Base-by-base conservation (phyloP, 2,329 filamentous ascomycete species). In the Diaporthe ilicicola region DNA sequence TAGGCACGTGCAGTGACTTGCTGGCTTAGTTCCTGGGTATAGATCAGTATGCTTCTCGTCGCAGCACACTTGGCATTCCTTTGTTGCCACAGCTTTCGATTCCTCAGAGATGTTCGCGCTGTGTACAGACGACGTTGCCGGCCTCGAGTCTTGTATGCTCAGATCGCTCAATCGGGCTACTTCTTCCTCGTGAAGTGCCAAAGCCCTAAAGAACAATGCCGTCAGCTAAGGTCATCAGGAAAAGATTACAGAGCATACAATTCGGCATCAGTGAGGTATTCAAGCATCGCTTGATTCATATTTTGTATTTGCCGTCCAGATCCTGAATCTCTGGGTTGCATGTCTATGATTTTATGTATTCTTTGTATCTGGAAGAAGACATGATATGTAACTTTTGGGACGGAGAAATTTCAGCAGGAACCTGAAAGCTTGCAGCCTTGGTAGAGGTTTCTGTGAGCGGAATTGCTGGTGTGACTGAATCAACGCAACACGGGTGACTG, bases 41-140 rank as follows among this genome's bases (percentile, higher is more conserved):
- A 67, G 27, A 32, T 67, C 15, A 7, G 34, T 42, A 13, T 70
- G 69, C 42, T 53, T 67, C 22, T 65, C 29, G 9, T 61, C 53
- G 37, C 37, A 46, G 17, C 69, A 70, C 3, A 70, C 13, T 13
- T 46, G 46, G n/a, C 69, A 70, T 10, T 70, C 69, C 46, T 54
- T 70, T 1, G 15, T 17, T 1, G 15, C 0, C 4, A 34, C 34
- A 22, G 13, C 44, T 17, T 34, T n/a, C 8, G n/a, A 27, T 12
- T 42, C 27, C 6, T 15, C n/a, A 9, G 9, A 17, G 7, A 42
- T 13, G 22, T 27, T 17, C 24, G 22, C 12, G 10, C 10, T 32
- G 1, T 22, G 42, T 24, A 12, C 6, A 7, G 13, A 56, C 1
- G 19, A 24, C 22, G 42, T 29, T 27, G 39, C 9, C 19, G 61